Evolutionary conservation across 345 rosid species (phyloP).

Genomic region (Corchorus olitorius): DNA sequence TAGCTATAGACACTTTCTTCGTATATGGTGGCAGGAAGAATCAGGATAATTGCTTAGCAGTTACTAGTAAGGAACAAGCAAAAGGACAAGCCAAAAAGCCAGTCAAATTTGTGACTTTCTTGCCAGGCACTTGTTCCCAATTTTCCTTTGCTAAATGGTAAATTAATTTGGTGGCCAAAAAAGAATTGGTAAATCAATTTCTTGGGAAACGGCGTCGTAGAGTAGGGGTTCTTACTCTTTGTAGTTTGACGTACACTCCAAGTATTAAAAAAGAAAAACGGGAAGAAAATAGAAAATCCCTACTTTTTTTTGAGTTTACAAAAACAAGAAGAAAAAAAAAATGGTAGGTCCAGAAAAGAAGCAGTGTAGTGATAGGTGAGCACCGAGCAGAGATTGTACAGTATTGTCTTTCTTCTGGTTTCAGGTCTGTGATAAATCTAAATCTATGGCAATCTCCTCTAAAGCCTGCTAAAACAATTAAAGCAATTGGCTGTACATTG

Average conservation of each 20-base stretch:
- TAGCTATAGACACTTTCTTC: background rate
- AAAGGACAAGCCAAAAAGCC: conserved; percentile 6
- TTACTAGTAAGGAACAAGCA: background rate
- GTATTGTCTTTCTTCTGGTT: conserved; percentile 11
- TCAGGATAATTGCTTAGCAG: background rate
- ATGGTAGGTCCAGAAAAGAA: conserved; percentile 23
- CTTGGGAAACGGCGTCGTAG: conserved; percentile 24
- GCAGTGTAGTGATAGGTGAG: conserved; percentile 16
- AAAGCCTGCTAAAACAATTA: conserved; percentile 17
- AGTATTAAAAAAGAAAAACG: background rate
- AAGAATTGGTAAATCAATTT: background rate
- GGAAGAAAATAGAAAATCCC: too few species aligned
- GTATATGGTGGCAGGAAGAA: background rate
- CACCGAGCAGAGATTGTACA: conserved; percentile 22
- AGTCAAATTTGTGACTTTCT: conserved; percentile 4
- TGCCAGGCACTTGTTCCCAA: background rate
- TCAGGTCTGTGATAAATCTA: background rate
- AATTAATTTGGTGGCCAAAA: too few species aligned
- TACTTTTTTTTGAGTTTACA: background rate
- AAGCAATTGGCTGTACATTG: background rate
- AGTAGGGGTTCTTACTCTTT: background rate
- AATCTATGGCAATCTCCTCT: conserved; percentile 7
- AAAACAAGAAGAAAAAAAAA: background rate
- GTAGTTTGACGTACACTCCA: background rate
- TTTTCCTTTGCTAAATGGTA: background rate